phyloP scores from a whole-genome alignment of 2,329 filamentous ascomycete genomes.

The Orbilia ellipsospora region DNA sequence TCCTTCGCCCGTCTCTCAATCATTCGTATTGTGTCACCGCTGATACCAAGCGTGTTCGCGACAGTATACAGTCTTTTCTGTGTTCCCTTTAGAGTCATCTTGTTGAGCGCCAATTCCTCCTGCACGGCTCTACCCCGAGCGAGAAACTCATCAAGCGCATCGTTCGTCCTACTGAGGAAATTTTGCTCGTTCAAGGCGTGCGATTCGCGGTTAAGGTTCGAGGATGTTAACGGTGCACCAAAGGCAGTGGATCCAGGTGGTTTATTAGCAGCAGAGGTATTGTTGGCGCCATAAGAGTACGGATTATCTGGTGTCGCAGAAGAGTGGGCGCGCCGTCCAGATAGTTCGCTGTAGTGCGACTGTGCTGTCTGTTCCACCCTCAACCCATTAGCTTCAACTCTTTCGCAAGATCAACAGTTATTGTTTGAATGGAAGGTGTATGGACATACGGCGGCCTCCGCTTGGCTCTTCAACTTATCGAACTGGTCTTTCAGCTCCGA shows the following conservation, averaged over 20 bases:
- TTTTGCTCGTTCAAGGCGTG: constrained; percentile 89
- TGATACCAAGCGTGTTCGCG: constrained; percentile 91
- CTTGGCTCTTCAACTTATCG: constrained; percentile 78
- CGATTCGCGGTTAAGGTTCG: constrained; percentile 55
- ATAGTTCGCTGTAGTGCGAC: constrained; percentile 79
- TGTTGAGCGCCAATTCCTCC: constrained; percentile 86
- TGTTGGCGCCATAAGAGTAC: constrained; percentile 72
- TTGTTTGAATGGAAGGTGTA: no score
- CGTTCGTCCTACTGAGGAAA: constrained; percentile 84
- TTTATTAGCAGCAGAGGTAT: constrained; percentile 65
- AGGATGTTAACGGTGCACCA: constrained; percentile 63
- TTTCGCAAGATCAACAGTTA: background rate
- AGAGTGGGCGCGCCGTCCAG: constrained; percentile 79
- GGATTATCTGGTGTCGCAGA: constrained; percentile 88
- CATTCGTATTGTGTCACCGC: constrained; percentile 96
- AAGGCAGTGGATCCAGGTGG: constrained; percentile 64
- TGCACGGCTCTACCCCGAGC: constrained; percentile 90
- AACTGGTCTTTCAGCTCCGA: constrained; percentile 81
- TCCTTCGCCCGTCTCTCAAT: constrained; percentile 89
- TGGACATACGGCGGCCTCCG: constrained; percentile 74
- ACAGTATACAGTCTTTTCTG: constrained; percentile 91
- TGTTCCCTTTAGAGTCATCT: constrained; percentile 94
- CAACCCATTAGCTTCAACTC: constrained; percentile 59
- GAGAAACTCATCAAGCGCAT: constrained; percentile 91
- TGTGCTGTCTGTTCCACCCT: constrained; percentile 62